A percentile compares a stretch with the other conserved stretches of the same genome.
Conservation (phyloP, 2,329 filamentous ascomycete genomes). For the Penicillium fuscoglaucum region DNA sequence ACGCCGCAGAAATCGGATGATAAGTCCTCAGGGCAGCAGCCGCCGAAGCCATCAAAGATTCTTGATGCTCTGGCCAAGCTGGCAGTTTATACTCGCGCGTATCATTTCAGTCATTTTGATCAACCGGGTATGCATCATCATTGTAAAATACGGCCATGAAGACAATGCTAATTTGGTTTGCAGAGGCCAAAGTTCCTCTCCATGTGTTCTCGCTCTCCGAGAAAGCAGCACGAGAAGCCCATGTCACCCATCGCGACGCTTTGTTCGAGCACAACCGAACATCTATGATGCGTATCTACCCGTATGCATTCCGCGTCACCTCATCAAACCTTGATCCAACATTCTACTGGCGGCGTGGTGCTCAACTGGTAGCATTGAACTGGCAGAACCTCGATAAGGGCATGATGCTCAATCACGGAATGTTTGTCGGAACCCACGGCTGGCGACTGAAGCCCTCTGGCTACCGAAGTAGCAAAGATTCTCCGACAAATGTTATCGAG, state of each 20-base stretch:
- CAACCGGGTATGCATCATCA: constrained; percentile 57
- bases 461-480: constrained; percentile 54
- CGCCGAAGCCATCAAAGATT: constrained; percentile 59
- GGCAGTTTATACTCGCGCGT: constrained; percentile 83
- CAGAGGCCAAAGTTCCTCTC: constrained; percentile 55
- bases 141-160: background rate
- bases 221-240: constrained; percentile 65
- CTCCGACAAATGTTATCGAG: constrained; percentile 39
- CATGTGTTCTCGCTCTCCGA: constrained; percentile 67
- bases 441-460: constrained; percentile 83
- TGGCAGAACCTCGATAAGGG: constrained; percentile 90
- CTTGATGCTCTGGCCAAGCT: constrained; percentile 70
- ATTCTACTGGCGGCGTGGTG: constrained; percentile 82
- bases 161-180: background rate
- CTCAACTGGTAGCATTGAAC: constrained; percentile 89
- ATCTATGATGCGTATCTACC: constrained; percentile 85
- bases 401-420: constrained; percentile 94
- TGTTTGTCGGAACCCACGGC: constrained; percentile 79
- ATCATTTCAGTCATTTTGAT: constrained; percentile 72
- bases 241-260: constrained; percentile 52
- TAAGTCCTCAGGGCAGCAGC: constrained; percentile 5
- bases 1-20: constrained; percentile 8
- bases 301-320: constrained; percentile 74
- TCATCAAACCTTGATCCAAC: constrained; percentile 86
- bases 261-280: constrained; percentile 80